Conservation (phyloP, 805 yeast genomes). For the Metschnikowia hibisci region DNA sequence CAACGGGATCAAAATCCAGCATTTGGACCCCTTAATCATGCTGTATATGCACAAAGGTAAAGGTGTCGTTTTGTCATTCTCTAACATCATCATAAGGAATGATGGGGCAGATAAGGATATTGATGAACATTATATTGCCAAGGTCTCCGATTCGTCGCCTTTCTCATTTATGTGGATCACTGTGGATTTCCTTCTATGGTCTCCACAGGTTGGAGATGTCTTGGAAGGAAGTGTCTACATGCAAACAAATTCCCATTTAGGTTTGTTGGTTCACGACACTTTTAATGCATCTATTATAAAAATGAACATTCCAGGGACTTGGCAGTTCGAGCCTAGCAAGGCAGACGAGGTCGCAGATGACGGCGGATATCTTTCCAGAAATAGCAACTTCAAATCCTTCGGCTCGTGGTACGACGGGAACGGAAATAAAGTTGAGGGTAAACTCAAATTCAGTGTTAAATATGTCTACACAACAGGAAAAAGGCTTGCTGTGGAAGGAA, state of each 20-base stretch:
- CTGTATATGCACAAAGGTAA: slow-evolving; percentile 64
- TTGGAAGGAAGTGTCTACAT: slow-evolving; percentile 85
- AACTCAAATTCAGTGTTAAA: slow-evolving; percentile 70
- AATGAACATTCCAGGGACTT: slow-evolving; percentile 75
- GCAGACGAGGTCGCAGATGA: slow-evolving; percentile 48
- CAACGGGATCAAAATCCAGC: slow-evolving; percentile 81
- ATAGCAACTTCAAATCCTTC: slow-evolving; percentile 46
- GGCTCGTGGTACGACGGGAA: slow-evolving; percentile 87
- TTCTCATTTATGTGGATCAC: slow-evolving; percentile 84
- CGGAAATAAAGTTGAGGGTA: slow-evolving; percentile 77
- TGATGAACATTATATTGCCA: slow-evolving; percentile 51
- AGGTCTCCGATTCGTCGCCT: slow-evolving; percentile 75
- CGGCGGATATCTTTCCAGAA: slow-evolving; percentile 17
- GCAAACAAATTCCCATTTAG: slow-evolving; percentile 94
- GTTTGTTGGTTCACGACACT: slow-evolving; percentile 84
- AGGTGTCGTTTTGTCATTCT: slow-evolving; percentile 84
- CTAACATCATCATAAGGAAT: slow-evolving; percentile 42
- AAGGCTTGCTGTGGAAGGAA: slow-evolving; percentile 85
- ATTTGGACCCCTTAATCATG: slow-evolving; percentile 87
- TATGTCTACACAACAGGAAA: slow-evolving; percentile 73
- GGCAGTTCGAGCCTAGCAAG: slow-evolving; percentile 83
- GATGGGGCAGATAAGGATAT: slow-evolving; percentile 26
- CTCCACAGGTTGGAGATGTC: slow-evolving; percentile 81
- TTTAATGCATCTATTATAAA: slow-evolving; percentile 91
- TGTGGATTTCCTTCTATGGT: slow-evolving; percentile 84